A percentile compares a stretch with the other conserved stretches of the same genome.
Conservation (phyloP, 768 basidiomycete species). For the Boletellus emodensis region DNA sequence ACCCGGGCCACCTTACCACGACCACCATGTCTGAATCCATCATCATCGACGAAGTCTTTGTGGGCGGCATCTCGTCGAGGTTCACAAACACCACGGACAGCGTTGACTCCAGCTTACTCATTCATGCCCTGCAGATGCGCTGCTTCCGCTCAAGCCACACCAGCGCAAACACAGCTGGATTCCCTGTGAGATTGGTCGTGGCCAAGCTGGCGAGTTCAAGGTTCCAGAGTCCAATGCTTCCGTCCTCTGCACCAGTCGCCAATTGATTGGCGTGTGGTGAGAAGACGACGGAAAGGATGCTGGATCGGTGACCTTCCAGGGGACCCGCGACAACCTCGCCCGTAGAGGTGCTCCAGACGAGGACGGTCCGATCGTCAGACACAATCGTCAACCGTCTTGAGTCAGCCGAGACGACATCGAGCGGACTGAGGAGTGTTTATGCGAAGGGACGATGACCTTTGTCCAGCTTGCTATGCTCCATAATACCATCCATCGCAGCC, state of each 20-base stretch:
- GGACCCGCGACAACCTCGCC: not conserved
- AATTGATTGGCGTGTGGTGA: not conserved
- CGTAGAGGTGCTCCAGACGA: not conserved
- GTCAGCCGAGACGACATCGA: not conserved
- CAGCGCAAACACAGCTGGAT: not conserved
- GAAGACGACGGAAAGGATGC: not conserved
- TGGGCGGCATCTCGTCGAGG: constrained; percentile 27
- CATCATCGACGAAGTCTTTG: constrained; percentile 9
- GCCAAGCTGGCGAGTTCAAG: not conserved
- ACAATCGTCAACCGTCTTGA: not conserved
- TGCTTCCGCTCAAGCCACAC: not conserved
- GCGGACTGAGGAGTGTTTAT: not conserved
- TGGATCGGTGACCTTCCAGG: not conserved
- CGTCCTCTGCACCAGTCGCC: not conserved
- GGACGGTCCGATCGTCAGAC: not conserved
- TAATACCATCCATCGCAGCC: too few relatives aligned
- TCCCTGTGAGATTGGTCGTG: too few relatives aligned
- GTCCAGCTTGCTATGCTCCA: not conserved
- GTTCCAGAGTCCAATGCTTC: not conserved
- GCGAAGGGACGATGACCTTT: not conserved
- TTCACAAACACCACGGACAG: constrained; percentile 20
- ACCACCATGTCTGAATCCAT: constrained; percentile 20
- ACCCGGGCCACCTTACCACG: not conserved
- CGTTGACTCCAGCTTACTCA: constrained; percentile 17
- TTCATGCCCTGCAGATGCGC: constrained; percentile 6